Base-by-base conservation (phyloP, 495 filamentous ascomycete species). In the Parachaetomium inaequale region DNA sequence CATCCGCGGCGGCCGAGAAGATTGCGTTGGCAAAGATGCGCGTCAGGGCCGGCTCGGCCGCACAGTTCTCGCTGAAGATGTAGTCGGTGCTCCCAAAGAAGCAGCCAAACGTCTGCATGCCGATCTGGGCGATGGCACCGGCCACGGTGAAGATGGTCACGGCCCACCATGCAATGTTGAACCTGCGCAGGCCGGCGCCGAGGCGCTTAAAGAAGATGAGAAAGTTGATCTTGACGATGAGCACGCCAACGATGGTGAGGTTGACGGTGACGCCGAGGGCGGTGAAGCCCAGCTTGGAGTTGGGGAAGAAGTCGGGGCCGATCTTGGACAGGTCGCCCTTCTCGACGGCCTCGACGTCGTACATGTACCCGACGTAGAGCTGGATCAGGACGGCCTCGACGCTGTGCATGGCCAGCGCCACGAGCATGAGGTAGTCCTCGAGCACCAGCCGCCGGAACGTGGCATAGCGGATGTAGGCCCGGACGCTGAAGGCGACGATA, bases 381-480 rank as follows among this genome's bases (percentile, higher is more conserved):
- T 67, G 65, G 12, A 38, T 46, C 1, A 63, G 7, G 23, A 67
- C 23, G 17, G 52, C 43, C 3, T 55, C 31, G 32, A 51, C 40
- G 23, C 2, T 57, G 55, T 55, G 50, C 2, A 63, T 3, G 3
- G 36, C 23, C 32, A 67, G 51, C 1, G 61, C 65, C 14, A 61
- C 8, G 15, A 63, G 31, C 65, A 67, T 63, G 17, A 67, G 28
- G 17, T 50, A 67, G 61, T 67, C 65, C 23, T 67, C 65, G 42
- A 58, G 3, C 31, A 63, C 15, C 5, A 67, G 46, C 11, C 52
- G 42, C 4, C 52, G 61, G 65, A 67, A 67, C 54, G 57, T 63
- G 7, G 49, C 38, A 45, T 42, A 63, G 12, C 65, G 65, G n/a
- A 67, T 63, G 32, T 61, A 67, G 7, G 53, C 47, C 25, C 65